These are phyloP conservation scores for Diaporthe vaccinii DNA, from an alignment of 2,329 filamentous ascomycete species.

Conservation along the genomic window DNA sequence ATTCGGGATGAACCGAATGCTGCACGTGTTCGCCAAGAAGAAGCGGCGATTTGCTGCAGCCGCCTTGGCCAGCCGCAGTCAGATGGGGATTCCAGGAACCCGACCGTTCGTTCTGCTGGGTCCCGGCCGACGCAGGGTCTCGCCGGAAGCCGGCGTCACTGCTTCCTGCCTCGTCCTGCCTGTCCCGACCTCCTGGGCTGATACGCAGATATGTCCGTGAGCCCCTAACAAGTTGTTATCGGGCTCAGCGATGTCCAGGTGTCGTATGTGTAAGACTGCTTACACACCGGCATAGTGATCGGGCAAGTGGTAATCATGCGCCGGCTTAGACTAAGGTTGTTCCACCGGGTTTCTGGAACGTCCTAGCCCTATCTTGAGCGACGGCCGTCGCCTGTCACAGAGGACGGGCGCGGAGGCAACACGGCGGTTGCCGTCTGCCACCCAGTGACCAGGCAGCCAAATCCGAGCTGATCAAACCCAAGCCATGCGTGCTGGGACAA, in stretches of 20 bases:
- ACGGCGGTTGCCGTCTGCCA: slow-evolving; percentile 10
- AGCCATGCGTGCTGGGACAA: neutral
- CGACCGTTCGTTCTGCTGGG: neutral
- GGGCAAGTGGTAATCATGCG: slow-evolving; percentile 6
- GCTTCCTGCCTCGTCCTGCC: neutral
- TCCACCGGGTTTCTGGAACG: slow-evolving; percentile 30
- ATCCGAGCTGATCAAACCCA: neutral
- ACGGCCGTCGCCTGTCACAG: slow-evolving; percentile 22
- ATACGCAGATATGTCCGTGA: neutral
- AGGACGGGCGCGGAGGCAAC: neutral
- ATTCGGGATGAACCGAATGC: slow-evolving; percentile 11
- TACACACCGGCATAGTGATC: slow-evolving; percentile 25
- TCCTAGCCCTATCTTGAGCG: slow-evolving; percentile 22
- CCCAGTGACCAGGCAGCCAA: slow-evolving; percentile 1
- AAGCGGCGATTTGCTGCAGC: slow-evolving; percentile 23
- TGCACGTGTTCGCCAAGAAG: slow-evolving; percentile 28
- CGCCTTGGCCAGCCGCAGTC: slow-evolving; percentile 6
- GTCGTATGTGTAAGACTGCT: slow-evolving; percentile 22
- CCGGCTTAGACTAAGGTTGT: slow-evolving; percentile 16
- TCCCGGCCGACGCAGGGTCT: slow-evolving; percentile 15
- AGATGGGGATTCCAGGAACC: neutral
- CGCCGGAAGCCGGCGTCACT: neutral
- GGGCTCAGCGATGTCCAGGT: neutral
- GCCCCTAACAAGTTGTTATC: neutral
- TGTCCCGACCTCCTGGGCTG: neutral